phyloP scores from a whole-genome alignment of 2,329 filamentous ascomycete genomes.

The Exophiala spinifera region DNA sequence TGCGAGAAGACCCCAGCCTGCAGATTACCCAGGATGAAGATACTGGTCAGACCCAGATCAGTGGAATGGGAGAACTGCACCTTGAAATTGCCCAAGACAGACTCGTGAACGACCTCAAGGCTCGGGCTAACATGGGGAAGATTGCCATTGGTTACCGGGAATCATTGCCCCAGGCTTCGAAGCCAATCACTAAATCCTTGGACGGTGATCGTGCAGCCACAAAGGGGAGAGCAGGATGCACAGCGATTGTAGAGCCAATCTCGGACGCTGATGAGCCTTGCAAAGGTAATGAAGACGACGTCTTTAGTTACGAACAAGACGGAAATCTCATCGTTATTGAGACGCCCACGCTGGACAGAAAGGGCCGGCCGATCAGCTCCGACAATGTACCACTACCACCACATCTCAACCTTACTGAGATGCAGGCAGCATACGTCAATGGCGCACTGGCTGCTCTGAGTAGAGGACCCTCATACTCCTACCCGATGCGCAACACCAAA shows the following conservation, averaged over 20 bases:
- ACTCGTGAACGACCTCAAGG: constrained; percentile 84
- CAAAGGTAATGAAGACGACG: constrained; percentile 20
- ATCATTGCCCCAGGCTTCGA: constrained; percentile 60
- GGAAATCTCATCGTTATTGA: constrained; percentile 66
- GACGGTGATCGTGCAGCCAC: constrained; percentile 80
- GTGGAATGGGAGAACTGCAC: constrained; percentile 95
- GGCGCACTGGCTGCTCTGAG: constrained; percentile 80
- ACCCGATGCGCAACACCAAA: constrained; percentile 73
- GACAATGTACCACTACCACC: constrained; percentile 53
- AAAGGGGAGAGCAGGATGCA: constrained; percentile 72
- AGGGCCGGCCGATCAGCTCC: constrained; percentile 37
- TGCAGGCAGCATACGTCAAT: constrained; percentile 63
- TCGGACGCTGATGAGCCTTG: constrained; percentile 29
- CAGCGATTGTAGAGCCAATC: constrained; percentile 63
- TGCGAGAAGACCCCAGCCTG: constrained; percentile 89
- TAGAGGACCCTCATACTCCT: constrained; percentile 75
- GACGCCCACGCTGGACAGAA: constrained; percentile 49
- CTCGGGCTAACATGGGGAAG: constrained; percentile 76
- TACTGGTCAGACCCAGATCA: constrained; percentile 86
- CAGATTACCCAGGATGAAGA: constrained; percentile 82
- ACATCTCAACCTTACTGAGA: constrained; percentile 48
- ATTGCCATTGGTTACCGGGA: constrained; percentile 97
- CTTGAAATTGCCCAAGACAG: constrained; percentile 88
- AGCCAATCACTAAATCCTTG: constrained; percentile 60
- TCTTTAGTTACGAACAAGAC: constrained; percentile 50